Evolutionary conservation across 257 asterid genomes (phyloP), one percentile per base, ranked within the genome.

Genomic region (Ilex asprella): DNA sequence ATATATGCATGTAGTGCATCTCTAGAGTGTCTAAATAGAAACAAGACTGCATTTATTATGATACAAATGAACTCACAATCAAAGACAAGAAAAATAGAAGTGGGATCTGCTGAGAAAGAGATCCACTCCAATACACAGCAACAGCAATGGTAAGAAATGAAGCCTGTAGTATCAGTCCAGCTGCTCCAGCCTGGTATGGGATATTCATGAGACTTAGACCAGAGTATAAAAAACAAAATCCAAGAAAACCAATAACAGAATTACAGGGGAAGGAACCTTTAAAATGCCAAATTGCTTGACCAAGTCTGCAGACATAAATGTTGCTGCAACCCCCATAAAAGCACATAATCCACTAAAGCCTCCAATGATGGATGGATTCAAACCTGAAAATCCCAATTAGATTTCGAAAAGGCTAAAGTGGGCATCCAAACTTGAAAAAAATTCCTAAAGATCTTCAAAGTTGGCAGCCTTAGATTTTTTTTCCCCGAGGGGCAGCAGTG

Each of bases 341-440:
- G 99, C 93, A 72, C 95, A 86, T 64, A 85, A 81, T 65, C 88
- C 97, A 68, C 95, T 92, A 71, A 92, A 92, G 68, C 89, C 94
- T 59, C 96, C 99, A 62, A 89, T 82, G 63, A 89, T 78, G 66
- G 99, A 89, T 62, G 99, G 97, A 72, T 82, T 79, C 68, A 92
- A 71, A 72, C 97, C 99, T 92, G 81, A 76, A 76, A 70, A 60
- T 30, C 61, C 31, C 66, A 68, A 62, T 64, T 43, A 46, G 39
- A 50, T 58, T 63, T 63, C 51, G 16, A 4, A 21, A 46, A 10
- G 12, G 3, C 52, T 35, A 35, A 35, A 0, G 8, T 35, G 8
- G 41, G 8, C 41, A 35, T 35, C 8, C 41, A 35, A 3, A 35
- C 41, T 35, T 8, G 41, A 35, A 35, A 8, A 46, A 14, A 46